Percentiles rank a stretch among this genome's conserved stretches.
phyloP scores from a whole-genome alignment of 164 flowering plant genomes.

The Aristolochia fimbriata region DNA sequence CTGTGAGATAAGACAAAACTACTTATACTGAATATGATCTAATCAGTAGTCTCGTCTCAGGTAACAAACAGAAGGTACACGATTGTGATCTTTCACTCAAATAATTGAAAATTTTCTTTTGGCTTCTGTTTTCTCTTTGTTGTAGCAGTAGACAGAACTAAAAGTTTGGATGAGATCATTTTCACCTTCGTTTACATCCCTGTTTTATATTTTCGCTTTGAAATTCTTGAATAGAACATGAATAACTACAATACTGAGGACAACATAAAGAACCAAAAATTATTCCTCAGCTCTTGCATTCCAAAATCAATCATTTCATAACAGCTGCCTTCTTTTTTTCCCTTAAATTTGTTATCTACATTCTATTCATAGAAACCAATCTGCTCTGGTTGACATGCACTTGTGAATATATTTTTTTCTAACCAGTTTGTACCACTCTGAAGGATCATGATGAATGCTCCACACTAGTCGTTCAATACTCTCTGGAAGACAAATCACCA shows the following conservation, averaged over 20 bases:
- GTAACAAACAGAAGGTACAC: too few relatives aligned
- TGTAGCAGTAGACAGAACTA: too few relatives aligned
- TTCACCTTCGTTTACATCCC: conserved; percentile 14
- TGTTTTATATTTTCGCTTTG: conserved; percentile 57
- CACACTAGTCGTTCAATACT: conserved; percentile 84
- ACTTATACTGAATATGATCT: too few relatives aligned
- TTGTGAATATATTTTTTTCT: conserved; percentile 23
- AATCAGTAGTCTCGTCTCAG: too few relatives aligned
- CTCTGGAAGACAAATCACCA: conserved; percentile 30
- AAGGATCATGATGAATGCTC: conserved; percentile 65
- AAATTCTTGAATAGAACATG: conserved; percentile 94
- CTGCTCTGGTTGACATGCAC: conserved; percentile 24
- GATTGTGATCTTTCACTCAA: too few relatives aligned
- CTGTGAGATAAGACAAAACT: too few relatives aligned
- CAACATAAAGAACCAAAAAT: conserved; percentile 72
- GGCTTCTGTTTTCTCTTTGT: too few relatives aligned
- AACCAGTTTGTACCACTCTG: conserved; percentile 38
- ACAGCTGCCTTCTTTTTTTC: conserved; percentile 71
- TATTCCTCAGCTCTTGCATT: conserved; percentile 83
- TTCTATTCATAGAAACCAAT: conserved; percentile 67
- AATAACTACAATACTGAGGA: conserved; percentile 80
- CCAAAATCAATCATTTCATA: conserved; percentile 75
- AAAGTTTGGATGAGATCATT: neutral
- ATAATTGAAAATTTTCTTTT: too few relatives aligned
- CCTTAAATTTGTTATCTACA: conserved; percentile 49